A percentile compares a stretch with the other conserved stretches of the same genome.
Conservation (phyloP, 768 basidiomycete genomes). For the Termitomyces sp. region DNA sequence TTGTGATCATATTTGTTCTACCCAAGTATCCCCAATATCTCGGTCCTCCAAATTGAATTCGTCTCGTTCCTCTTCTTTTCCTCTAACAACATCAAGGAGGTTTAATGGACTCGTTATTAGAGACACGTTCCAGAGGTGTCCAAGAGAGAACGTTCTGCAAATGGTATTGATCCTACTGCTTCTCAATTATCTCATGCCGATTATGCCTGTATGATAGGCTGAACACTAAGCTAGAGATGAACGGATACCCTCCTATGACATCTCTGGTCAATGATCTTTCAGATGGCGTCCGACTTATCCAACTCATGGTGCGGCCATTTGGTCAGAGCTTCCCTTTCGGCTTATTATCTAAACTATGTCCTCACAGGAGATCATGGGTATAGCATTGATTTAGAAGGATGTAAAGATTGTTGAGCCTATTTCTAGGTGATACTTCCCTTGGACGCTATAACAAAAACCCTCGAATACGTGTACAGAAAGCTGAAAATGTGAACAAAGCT, state of each 20-base stretch:
- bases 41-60: constrained; percentile 4
- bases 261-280: constrained; percentile 88
- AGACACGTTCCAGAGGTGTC: constrained; percentile 55
- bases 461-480: constrained; percentile 91
- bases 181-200: constrained; percentile 6
- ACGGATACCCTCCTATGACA: constrained; percentile 82
- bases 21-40: background rate
- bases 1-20: constrained; percentile 11
- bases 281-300: constrained; percentile 93
- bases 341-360: constrained; percentile 3
- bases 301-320: constrained; percentile 68
- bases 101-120: constrained; percentile 55
- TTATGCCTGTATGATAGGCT: constrained; percentile 52
- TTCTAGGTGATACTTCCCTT: constrained; percentile 77
- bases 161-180: constrained; percentile 47
- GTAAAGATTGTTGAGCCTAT: background rate
- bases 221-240: constrained; percentile 88
- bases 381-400: constrained; percentile 13
- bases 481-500: constrained; percentile 97
- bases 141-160: constrained; percentile 88
- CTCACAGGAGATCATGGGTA: constrained; percentile 92
- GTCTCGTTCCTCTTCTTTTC: constrained; percentile 4
- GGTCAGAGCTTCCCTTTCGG: background rate
- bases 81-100: constrained; percentile 2
- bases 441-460: constrained; percentile 93